Evolutionary conservation across 352 stramenopile genomes (phyloP).

Genomic region (Globisporangium cylindrosporum): DNA sequence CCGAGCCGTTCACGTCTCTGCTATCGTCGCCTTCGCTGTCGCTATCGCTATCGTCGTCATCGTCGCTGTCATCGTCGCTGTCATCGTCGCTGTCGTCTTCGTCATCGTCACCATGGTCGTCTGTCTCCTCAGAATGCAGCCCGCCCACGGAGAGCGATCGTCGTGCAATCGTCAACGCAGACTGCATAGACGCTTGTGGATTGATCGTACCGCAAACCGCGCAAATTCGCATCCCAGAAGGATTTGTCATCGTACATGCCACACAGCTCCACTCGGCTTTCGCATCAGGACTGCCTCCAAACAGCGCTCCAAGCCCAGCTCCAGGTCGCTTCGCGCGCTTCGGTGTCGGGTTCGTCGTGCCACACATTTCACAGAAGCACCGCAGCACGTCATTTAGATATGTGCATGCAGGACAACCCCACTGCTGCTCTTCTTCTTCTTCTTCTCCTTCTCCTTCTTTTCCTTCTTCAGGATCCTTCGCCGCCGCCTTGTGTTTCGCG

Average conservation of each 20-base stretch:
- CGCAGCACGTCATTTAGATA: slow-evolving; percentile 64
- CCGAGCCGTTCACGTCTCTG: slow-evolving; percentile 9
- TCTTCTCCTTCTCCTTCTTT: slow-evolving; percentile 14
- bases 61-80: slow-evolving; percentile 23
- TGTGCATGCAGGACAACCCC: slow-evolving; percentile 67
- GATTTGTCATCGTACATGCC: slow-evolving; percentile 72
- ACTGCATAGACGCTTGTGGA: slow-evolving; percentile 35
- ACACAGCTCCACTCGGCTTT: slow-evolving; percentile 60
- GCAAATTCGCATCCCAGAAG: slow-evolving; percentile 42
- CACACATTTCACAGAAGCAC: slow-evolving; percentile 76
- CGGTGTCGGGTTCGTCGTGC: slow-evolving; percentile 49
- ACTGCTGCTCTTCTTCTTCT: slow-evolving; percentile 26
- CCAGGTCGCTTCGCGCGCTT: not conserved
- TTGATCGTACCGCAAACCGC: slow-evolving; percentile 66
- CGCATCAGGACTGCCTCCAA: slow-evolving; percentile 1
- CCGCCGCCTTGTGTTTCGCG: slow-evolving; percentile 7
- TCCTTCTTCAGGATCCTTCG: slow-evolving; percentile 11
- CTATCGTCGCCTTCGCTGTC: slow-evolving; percentile 30
- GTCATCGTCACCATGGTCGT: slow-evolving; percentile 16
- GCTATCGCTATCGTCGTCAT: slow-evolving; percentile 25
- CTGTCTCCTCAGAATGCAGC: slow-evolving; percentile 18
- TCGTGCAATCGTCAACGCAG: slow-evolving; percentile 39
- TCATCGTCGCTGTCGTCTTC: slow-evolving; percentile 19
- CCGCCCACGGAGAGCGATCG: slow-evolving; percentile 19
- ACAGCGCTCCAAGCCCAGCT: slow-evolving; percentile 6